Evolutionary conservation across 2,329 filamentous ascomycete genomes (phyloP).

Genomic region (Byssoonygena ceratinophila): DNA sequence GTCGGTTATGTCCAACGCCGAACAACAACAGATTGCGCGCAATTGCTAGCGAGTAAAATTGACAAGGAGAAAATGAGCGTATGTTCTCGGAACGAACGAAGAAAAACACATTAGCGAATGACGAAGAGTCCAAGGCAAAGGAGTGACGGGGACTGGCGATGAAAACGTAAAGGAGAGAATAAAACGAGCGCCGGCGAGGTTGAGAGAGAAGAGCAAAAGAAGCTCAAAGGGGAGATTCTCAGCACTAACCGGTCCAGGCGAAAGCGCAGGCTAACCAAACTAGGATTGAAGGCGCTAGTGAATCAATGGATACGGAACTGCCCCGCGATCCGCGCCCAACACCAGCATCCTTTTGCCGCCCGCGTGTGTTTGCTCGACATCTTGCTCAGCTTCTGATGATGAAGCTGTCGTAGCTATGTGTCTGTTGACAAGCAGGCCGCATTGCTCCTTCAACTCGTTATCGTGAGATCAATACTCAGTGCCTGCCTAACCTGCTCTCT

Average conservation of each 20-base stretch:
- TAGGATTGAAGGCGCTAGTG: too few species aligned
- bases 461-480: too few species aligned
- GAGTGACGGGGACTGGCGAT: slow-evolving; percentile 3
- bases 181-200: slow-evolving; percentile 5
- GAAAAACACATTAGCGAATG: neutral
- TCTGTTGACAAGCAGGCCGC: neutral
- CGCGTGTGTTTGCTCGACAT: too few species aligned
- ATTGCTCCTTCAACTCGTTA: neutral
- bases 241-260: too few species aligned
- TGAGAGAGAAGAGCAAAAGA: neutral
- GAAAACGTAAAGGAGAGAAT: neutral
- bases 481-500: too few species aligned
- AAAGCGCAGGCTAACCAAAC: neutral
- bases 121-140: slow-evolving; percentile 3
- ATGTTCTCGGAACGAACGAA: neutral
- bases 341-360: neutral
- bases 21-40: neutral
- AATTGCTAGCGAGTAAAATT: neutral
- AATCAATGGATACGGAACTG: neutral
- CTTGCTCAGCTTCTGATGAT: neutral
- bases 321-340: neutral
- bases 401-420: neutral
- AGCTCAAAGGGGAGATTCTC: neutral
- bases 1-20: neutral
- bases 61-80: neutral